Percentiles rank a stretch among this genome's conserved stretches.
Conservation (phyloP, 2,329 filamentous ascomycete species). For the Septoria petroselini region DNA sequence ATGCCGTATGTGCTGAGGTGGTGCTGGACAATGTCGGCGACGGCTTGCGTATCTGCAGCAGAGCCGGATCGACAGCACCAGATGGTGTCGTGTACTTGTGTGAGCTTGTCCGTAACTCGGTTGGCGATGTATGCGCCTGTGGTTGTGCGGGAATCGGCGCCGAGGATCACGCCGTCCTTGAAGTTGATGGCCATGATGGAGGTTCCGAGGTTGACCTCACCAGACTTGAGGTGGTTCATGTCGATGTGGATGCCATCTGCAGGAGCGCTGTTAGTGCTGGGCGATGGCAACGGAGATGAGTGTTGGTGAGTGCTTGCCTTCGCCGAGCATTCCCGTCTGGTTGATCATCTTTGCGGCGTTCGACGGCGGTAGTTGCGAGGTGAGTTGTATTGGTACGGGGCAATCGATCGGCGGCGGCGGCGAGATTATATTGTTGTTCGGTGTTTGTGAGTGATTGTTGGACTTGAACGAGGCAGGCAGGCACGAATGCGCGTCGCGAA, state of each 20-base stretch:
- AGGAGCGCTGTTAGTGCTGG: constrained; percentile 14
- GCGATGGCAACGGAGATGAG: neutral
- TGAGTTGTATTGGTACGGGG: neutral
- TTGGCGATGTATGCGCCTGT: constrained; percentile 98
- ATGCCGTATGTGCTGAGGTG: constrained; percentile 91
- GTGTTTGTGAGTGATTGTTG: constrained; percentile 5
- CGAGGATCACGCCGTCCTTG: constrained; percentile 96
- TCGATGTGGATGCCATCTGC: constrained; percentile 98
- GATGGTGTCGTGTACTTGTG: constrained; percentile 96
- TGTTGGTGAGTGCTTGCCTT: constrained; percentile 34
- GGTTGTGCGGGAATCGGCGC: constrained; percentile 94
- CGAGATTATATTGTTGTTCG: constrained; percentile 4
- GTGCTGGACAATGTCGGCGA: constrained; percentile 97
- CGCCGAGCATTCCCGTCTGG: constrained; percentile 43
- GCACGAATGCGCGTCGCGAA: constrained; percentile 24
- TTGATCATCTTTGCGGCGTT: constrained; percentile 35
- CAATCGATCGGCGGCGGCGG: neutral
- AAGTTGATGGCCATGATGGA: constrained; percentile 99
- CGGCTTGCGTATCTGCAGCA: constrained; percentile 94
- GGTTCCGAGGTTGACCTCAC: constrained; percentile 97
- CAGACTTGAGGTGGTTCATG: constrained; percentile 98
- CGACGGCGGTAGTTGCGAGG: neutral
- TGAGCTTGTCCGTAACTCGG: constrained; percentile 98
- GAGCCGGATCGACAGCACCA: constrained; percentile 99
- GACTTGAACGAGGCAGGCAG: constrained; percentile 16